Conservation (phyloP, 768 basidiomycete species). For the Tulasnella sp. region DNA sequence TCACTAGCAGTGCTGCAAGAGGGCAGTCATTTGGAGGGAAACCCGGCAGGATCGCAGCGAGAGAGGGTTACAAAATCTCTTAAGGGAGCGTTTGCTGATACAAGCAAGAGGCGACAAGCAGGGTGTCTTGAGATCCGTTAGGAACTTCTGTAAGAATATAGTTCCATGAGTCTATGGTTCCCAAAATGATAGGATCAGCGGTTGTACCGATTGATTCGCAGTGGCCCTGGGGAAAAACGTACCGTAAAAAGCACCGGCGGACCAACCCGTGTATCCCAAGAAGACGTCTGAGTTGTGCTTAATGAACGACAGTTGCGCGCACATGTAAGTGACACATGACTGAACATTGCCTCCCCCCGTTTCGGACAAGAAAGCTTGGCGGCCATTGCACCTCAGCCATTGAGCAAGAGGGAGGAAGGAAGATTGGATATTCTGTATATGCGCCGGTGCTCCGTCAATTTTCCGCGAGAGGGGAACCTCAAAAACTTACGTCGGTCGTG, state of each 20-base stretch:
- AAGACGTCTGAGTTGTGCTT: conserved; percentile 23
- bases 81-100: conserved; percentile 10
- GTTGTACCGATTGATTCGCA: not conserved
- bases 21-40: not conserved
- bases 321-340: conserved; percentile 23
- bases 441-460: not conserved
- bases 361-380: conserved; percentile 24
- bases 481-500: conserved; percentile 34
- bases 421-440: not conserved
- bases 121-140: conserved; percentile 3
- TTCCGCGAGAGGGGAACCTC: too few relatives aligned
- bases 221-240: not conserved
- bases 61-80: not conserved
- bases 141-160: conserved; percentile 23
- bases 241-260: conserved; percentile 14
- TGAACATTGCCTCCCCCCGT: conserved; percentile 21
- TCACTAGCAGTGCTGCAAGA: not conserved
- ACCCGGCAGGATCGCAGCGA: not conserved
- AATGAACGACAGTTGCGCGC: conserved; percentile 10
- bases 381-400: conserved; percentile 17
- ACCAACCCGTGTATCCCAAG: conserved; percentile 23
- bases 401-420: conserved; percentile 17
- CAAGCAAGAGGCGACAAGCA: conserved; percentile 23
- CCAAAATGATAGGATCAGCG: not conserved
- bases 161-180: not conserved